phyloP scores from a whole-genome alignment of 169 alveolate genomes.

The Neospora caninum region DNA sequence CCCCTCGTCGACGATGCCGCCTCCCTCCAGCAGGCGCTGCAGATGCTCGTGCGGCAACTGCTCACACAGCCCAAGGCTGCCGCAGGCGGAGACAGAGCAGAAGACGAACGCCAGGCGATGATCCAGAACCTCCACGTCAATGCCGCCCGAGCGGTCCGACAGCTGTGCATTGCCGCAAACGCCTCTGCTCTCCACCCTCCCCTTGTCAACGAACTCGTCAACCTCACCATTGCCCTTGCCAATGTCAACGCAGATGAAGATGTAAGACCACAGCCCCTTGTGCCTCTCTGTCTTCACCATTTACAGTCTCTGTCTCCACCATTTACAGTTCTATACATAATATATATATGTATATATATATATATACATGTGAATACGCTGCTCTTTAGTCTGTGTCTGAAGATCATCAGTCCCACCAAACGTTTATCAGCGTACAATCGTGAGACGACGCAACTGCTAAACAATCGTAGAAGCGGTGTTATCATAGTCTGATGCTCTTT shows the following conservation, averaged over 20 bases:
- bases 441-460: no score
- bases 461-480: no score
- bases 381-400: no score
- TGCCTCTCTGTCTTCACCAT: no score
- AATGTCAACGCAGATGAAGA: background rate
- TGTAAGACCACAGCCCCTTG: background rate
- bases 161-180: background rate
- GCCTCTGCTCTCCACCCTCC: background rate
- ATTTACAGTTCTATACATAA: no score
- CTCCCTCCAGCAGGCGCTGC: background rate
- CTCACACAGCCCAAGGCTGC: background rate
- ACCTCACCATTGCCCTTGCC: background rate
- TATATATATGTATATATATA: no score
- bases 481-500: no score
- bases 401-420: no score
- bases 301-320: no score
- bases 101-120: background rate
- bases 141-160: background rate
- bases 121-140: background rate
- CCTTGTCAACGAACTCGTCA: background rate
- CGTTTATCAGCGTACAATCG: no score
- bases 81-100: background rate
- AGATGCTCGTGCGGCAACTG: background rate
- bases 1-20: background rate
- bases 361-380: no score